These are phyloP conservation scores for Sporisorium iseilematis-ciliati DNA, from an alignment of 1,284 basidiomycete species.

Conservation along the genomic window DNA sequence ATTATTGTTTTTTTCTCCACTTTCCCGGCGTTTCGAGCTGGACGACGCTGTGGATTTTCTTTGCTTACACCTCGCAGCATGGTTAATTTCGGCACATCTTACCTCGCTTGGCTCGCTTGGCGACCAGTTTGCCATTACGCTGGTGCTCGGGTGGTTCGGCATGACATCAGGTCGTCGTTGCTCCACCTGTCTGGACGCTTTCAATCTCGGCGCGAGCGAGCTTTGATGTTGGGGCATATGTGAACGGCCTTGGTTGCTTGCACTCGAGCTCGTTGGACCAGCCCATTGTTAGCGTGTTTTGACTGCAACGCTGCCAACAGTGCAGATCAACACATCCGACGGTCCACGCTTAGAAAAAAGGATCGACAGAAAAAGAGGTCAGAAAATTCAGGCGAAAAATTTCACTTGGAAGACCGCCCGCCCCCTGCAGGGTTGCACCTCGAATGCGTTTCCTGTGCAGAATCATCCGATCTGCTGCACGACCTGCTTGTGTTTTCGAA, in stretches of 20 bases:
- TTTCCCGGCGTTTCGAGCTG: not conserved
- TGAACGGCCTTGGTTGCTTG: not conserved
- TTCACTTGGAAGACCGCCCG: not conserved
- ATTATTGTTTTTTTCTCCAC: not conserved
- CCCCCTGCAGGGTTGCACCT: conserved; percentile 5
- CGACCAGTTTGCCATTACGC: no score
- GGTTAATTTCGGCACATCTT: no score
- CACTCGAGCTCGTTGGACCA: not conserved
- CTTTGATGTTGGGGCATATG: no score
- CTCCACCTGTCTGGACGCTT: no score
- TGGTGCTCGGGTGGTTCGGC: no score
- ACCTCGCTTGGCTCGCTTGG: no score
- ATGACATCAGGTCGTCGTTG: no score
- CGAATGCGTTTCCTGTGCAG: not conserved
- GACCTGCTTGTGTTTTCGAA: not conserved
- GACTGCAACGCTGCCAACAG: not conserved
- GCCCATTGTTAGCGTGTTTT: conserved; percentile 4
- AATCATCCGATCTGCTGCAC: not conserved
- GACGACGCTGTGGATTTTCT: no score
- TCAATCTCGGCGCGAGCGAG: no score
- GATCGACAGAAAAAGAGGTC: not conserved
- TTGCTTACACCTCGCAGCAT: not conserved
- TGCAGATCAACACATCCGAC: conserved; percentile 5
- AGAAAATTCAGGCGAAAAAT: not conserved
- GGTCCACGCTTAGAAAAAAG: not conserved